Percentiles rank a stretch among this genome's conserved stretches.
phyloP scores from a whole-genome alignment of 768 basidiomycete genomes.

The Phylloporus sp. region DNA sequence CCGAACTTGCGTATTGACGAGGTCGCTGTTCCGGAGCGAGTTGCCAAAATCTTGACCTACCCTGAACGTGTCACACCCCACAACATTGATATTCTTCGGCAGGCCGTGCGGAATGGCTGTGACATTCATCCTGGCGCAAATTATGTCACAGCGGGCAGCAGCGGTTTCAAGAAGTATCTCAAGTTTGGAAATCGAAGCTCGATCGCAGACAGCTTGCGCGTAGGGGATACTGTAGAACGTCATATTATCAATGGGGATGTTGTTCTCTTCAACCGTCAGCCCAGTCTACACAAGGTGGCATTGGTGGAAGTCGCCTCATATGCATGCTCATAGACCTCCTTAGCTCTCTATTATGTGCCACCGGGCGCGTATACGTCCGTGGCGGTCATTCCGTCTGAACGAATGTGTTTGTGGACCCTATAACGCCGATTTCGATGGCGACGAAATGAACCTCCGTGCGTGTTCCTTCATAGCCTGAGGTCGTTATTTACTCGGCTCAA shows the following conservation, averaged over 20 bases:
- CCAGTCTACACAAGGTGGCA: constrained; percentile 88
- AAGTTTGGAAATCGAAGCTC: constrained; percentile 79
- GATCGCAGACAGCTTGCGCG: constrained; percentile 73
- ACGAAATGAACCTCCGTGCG: constrained; percentile 99
- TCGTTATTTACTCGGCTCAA: constrained; percentile 2
- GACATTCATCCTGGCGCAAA: constrained; percentile 95
- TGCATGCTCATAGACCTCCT: constrained; percentile 3
- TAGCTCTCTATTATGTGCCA: constrained; percentile 99
- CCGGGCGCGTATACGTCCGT: constrained; percentile 91
- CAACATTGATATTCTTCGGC: constrained; percentile 73
- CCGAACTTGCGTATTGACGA: constrained; percentile 99
- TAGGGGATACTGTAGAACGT: constrained; percentile 92
- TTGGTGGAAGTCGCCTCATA: background rate
- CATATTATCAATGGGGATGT: constrained; percentile 95
- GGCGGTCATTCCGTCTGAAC: constrained; percentile 95
- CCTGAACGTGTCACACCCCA: constrained; percentile 92
- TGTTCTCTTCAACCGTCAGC: constrained; percentile 97
- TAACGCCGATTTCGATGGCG: constrained; percentile 99
- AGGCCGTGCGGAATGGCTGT: constrained; percentile 81
- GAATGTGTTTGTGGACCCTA: constrained; percentile 99
- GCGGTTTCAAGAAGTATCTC: constrained; percentile 79
- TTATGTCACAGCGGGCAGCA: constrained; percentile 78
- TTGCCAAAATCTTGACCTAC: constrained; percentile 92
- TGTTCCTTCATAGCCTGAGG: constrained; percentile 4
- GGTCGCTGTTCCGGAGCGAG: constrained; percentile 93